phyloP scores from a whole-genome alignment of 495 filamentous ascomycete species.

The Hapsidospora chrysogenum region DNA sequence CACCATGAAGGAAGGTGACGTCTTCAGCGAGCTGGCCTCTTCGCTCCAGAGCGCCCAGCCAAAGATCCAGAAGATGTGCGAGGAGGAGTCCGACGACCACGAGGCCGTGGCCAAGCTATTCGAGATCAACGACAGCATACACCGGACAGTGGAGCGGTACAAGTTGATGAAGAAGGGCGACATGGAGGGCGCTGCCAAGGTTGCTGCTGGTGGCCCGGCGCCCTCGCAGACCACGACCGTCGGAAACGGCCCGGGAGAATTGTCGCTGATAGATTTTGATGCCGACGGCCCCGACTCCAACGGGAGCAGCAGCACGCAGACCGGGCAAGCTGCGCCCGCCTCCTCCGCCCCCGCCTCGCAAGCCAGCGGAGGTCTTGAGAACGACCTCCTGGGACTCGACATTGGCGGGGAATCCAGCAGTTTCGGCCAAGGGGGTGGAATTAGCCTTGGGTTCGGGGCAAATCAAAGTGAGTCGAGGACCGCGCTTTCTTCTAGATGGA shows the following conservation, averaged over 20 bases:
- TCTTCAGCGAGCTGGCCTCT: constrained; percentile 90
- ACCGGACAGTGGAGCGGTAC: constrained; percentile 88
- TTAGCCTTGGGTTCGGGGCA: constrained; percentile 66
- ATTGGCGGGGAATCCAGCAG: constrained; percentile 21
- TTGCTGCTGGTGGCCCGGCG: constrained; percentile 69
- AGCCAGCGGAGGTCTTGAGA: constrained; percentile 22
- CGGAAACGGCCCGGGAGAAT: constrained; percentile 46
- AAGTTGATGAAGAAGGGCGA: constrained; percentile 90
- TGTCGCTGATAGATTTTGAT: constrained; percentile 86
- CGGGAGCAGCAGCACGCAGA: constrained; percentile 10
- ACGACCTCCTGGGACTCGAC: constrained; percentile 36
- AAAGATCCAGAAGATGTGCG: constrained; percentile 98
- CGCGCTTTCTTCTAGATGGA: not conserved
- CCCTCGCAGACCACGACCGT: constrained; percentile 5
- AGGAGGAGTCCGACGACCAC: constrained; percentile 91
- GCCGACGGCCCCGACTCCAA: constrained; percentile 43
- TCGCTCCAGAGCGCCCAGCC: constrained; percentile 87
- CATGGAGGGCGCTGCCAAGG: constrained; percentile 66
- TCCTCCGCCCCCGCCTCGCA: not conserved
- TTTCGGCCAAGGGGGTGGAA: constrained; percentile 62
- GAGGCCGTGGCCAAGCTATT: constrained; percentile 91
- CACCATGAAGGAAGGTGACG: constrained; percentile 72
- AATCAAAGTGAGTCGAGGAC: constrained; percentile 35
- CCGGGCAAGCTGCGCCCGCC: not conserved
- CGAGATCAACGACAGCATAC: constrained; percentile 97